Base-by-base conservation (phyloP, 345 rosid genomes). In the Punica granatum region DNA sequence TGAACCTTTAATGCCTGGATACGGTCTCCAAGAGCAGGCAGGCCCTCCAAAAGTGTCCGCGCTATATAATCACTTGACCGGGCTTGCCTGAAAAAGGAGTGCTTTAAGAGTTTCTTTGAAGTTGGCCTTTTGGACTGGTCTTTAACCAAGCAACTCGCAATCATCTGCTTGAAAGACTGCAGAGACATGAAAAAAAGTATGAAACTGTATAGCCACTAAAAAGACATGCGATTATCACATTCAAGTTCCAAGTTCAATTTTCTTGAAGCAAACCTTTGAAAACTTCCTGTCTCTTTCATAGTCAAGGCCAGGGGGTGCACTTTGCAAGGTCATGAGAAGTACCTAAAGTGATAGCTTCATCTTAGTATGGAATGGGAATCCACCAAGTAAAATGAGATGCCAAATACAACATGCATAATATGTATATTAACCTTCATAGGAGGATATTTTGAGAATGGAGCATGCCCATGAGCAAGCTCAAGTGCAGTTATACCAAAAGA, bases 381-480 rank as follows among this genome's bases (percentile, higher is more conserved):
- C 36, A 59, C 21, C 28, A 67, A 33, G 65, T 36, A 53, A 66
- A 31, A 63, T 63, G 41, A 31, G 49, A 72, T 36, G 42, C 41
- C 67, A 25, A 25, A 23, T 23, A 19, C 66, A 63, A 3, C 9
- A 6, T 10, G 18, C 21, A 28, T 63, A 1, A 36, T 13, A 74
- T 12, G 73, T 34, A 65, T 58, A 77, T 39, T 65, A 65, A 94
- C 99, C 99, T 94, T 94, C 96, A 94, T 88, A 43, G 99, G 99
- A 69, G 99, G 96, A 83, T 88, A 90, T 71, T 92, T 92, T n/a
- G 98, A 92, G 78, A 92, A 92, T 61, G 98, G 98, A 69, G 98
- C 98, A 76, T 92, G 98, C n/a, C 98, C 98, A 81, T 90, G 98
- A 41, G 98, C 97, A 75, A 94, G 96, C 85, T 94, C 99, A 68